Evolutionary conservation across 2,329 filamentous ascomycete genomes (phyloP).

Genomic region (Colletotrichum incanum): DNA sequence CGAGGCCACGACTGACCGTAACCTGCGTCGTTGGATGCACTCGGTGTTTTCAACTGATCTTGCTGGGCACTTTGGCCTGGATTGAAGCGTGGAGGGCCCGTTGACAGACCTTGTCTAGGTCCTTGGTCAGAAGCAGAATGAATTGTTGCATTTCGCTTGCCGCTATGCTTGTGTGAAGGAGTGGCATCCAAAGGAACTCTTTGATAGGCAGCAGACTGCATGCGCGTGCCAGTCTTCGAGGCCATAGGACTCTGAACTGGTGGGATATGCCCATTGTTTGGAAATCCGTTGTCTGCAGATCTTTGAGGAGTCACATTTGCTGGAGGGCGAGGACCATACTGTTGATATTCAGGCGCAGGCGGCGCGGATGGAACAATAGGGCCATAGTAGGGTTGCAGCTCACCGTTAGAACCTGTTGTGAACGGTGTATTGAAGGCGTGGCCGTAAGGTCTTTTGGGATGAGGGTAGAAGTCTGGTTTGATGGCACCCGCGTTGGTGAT

Average conservation of each 20-base stretch:
- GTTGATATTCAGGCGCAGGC: background rate
- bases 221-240: background rate
- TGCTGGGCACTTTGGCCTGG: background rate
- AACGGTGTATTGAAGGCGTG: slow-evolving; percentile 11
- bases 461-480: background rate
- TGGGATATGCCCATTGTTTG: background rate
- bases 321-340: too few species aligned
- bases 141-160: background rate
- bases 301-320: background rate
- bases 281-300: background rate
- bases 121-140: background rate
- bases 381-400: slow-evolving; percentile 12
- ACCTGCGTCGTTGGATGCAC: background rate
- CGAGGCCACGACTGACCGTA: background rate
- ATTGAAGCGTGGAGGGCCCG: background rate
- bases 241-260: background rate
- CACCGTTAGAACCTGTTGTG: slow-evolving; percentile 10
- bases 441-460: background rate
- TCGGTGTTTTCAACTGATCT: background rate
- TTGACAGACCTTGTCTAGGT: background rate
- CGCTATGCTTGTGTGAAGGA: background rate
- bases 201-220: background rate
- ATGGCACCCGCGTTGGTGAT: background rate
- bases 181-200: background rate
- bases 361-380: slow-evolving; percentile 1